Percentiles rank a stretch among this genome's conserved stretches.
Evolutionary conservation across 768 basidiomycete genomes (phyloP).

Genomic region (Mycena kentingensis): DNA sequence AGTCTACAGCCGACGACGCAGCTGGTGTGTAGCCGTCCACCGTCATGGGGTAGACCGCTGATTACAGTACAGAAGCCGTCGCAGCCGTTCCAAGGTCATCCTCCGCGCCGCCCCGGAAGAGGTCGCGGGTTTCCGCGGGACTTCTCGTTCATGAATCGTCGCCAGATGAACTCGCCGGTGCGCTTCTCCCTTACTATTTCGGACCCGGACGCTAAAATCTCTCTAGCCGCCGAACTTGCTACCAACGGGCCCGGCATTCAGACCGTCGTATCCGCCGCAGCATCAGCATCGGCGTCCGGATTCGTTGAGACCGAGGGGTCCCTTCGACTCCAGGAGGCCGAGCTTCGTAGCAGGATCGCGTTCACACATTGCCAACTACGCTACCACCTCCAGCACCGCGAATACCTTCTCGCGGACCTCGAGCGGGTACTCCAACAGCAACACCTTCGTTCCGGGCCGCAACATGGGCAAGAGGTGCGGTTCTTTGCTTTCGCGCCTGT

Average conservation of each 20-base stretch:
- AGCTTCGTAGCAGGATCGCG: not conserved
- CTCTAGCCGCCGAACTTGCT: not conserved
- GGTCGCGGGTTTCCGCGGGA: not conserved
- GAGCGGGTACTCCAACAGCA: not conserved
- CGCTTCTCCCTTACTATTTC: not conserved
- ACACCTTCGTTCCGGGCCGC: not conserved
- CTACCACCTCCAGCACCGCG: conserved; percentile 1
- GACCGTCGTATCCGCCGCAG: not conserved
- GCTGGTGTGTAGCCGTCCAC: not conserved
- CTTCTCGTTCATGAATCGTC: not conserved
- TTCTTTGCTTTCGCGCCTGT: not conserved
- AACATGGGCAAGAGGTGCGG: not conserved
- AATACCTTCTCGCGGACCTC: conserved; percentile 4
- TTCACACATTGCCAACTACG: not conserved
- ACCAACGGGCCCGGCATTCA: not conserved
- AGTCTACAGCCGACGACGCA: not conserved
- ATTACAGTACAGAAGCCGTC: not conserved
- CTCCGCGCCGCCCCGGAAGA: not conserved
- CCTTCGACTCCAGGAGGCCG: not conserved
- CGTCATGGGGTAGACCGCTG: not conserved
- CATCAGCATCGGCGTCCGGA: not conserved
- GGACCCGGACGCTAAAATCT: not conserved
- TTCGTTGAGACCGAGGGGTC: not conserved
- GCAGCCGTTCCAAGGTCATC: not conserved
- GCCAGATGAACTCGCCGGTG: not conserved